Evolutionary conservation across 163 green algal genomes (phyloP), one percentile per base, ranked within the genome.

Genomic region (Scenedesmus sp.): DNA sequence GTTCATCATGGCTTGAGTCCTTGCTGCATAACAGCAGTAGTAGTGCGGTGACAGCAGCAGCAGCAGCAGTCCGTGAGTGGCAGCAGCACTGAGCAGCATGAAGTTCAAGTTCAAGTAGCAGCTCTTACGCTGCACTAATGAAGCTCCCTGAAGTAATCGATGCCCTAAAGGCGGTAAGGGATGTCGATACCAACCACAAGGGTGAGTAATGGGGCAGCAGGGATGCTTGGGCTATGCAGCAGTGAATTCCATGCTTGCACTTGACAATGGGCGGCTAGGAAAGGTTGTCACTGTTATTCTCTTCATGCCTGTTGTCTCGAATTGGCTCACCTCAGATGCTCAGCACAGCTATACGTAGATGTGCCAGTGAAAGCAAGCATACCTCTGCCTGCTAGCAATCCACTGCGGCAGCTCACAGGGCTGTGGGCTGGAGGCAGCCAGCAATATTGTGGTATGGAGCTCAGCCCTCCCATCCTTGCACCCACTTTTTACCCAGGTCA

Each of bases 131-230:
- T 15, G 73, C 33, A n/a, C 15, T 51, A 24, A 90, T 90, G 85
- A 90, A 84, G 42, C 61, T 85, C 3, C 22, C 68, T 5, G 43
- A 88, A 24, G 42, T 92, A 18, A 13, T 92, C 3, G 88, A 92
- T 5, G 88, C 88, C 4, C 65, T 92, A 6, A 30, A 68, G 30
- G 88, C 88, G 13, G 79, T 85, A 13, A 43, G 81, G 24, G 88
- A 92, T 16, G 56, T 35, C 30, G 81, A 89, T 46, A 92, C 88
- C n/a, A 85, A 79, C n/a, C 81, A 80, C 33, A 33, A 51, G 30
- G 88, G 88, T 88, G 68, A n/a, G 87, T 37, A 59, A 16, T 33
- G 0, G n/a, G 26, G 51, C 86, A 86, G n/a, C 70, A 85, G 85
- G 30, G 40, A 26, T 30, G 18, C 35, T 49, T 5, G 7, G 53